These are phyloP conservation scores for Lasiodiplodia citricola DNA, from an alignment of 2,329 filamentous ascomycete genomes.

Conservation along the genomic window DNA sequence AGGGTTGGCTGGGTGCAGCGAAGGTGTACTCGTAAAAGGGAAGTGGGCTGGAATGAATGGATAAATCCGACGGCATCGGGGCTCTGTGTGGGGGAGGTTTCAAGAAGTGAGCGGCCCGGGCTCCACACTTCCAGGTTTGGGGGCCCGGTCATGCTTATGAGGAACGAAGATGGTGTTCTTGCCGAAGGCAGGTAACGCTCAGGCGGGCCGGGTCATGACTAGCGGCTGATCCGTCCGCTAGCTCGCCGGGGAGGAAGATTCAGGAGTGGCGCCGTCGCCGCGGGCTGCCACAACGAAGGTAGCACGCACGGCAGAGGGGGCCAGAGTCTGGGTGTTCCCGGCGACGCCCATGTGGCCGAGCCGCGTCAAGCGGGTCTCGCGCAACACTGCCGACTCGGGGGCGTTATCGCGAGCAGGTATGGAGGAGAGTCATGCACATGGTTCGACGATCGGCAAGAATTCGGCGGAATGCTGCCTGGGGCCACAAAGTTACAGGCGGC, in stretches of 20 bases:
- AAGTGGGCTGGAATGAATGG: neutral
- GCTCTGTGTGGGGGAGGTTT: neutral
- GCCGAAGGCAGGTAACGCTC: neutral
- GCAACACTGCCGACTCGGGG: neutral
- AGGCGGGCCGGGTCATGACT: constrained; percentile 9
- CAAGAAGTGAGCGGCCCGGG: neutral
- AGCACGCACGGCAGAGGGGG: constrained; percentile 5
- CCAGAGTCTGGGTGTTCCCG: neutral
- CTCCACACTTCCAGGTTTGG: neutral
- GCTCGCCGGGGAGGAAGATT: neutral
- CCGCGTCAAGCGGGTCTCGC: neutral
- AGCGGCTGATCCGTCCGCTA: constrained; percentile 7
- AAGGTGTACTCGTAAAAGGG: neutral
- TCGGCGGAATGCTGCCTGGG: neutral
- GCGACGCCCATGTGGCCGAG: neutral
- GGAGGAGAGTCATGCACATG: constrained; percentile 18
- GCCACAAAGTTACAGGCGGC: too few relatives aligned
- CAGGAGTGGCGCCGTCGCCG: constrained; percentile 17
- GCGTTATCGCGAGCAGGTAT: neutral
- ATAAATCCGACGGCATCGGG: neutral
- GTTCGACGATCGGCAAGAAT: constrained; percentile 2
- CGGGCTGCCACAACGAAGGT: constrained; percentile 16
- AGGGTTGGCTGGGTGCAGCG: neutral
- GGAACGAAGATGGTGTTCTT: constrained; percentile 4
- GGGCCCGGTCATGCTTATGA: constrained; percentile 16